Evolutionary conservation across 768 basidiomycete genomes (phyloP), one percentile per base, ranked within the genome.

Genomic region (Lactarius pseudohatsudake): DNA sequence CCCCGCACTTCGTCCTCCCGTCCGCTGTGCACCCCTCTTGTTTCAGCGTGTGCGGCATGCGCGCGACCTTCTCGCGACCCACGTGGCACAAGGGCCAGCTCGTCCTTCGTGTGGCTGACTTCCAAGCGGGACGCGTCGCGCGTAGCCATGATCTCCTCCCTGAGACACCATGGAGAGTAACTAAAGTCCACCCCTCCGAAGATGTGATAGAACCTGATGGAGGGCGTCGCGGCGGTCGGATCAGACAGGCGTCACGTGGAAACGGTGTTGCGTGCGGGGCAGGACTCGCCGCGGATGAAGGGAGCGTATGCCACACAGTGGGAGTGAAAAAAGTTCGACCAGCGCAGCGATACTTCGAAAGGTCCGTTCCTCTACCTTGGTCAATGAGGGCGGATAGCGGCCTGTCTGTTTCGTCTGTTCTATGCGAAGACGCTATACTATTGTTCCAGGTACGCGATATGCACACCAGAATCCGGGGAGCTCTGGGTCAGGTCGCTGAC

Each of bases 61-160:
- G 36, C 4, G 57, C 57, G 20, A 13, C 38, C n/a, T 34, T 34
- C 34, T 34, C 36, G n/a, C 57, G 57, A 20, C 57, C 36, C 20
- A 38, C 57, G 15, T 10, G 30, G 57, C 57, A 57, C 34, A 38
- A 38, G 32, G 57, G 57, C 32, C 28, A 32, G 34, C 32, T 38
- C 18, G 57, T 57, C 32, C 57, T 57, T 34, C 57, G 57, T 18
- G 57, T 57, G 10, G 57, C 57, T 28, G 57, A 57, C 20, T 57
- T n/a, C 34, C 57, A 57, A 8, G 57, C 32, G 28, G 57, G 57
- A 22, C 57, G 57, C 36, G n/a, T 38, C 20, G 36, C 57, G 20
- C 57, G 57, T n/a, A 22, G 36, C 20, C 34, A 57, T 38, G 30
- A 47, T 47, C 45, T 10, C 1, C n/a, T 47, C 10, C 20, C 45